Conservation (phyloP, 257 asterid species). For the Jasminum sambac region DNA sequence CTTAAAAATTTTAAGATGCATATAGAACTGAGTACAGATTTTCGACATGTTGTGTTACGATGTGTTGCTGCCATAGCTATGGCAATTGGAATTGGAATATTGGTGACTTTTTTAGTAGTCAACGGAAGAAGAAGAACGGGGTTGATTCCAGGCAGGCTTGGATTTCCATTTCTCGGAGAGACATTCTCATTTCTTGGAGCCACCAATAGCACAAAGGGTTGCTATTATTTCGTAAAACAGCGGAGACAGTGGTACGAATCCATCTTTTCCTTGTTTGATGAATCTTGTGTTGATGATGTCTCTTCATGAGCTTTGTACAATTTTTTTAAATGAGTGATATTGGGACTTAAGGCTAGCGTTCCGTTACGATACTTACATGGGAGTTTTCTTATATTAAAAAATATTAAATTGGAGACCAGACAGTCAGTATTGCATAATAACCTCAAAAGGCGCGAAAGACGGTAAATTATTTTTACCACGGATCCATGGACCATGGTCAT, state of each 20-base stretch:
- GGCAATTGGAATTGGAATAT: constrained; percentile 10
- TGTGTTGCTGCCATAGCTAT: constrained; percentile 27
- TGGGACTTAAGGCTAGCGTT: not conserved
- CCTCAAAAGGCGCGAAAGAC: no score
- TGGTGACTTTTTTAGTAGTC: constrained; percentile 19
- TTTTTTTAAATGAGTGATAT: not conserved
- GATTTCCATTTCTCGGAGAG: constrained; percentile 54
- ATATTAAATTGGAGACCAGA: no score
- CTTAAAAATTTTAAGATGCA: not conserved
- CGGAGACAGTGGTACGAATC: constrained; percentile 43
- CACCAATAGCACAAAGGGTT: constrained; percentile 55
- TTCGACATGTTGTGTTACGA: constrained; percentile 19
- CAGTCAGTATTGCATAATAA: no score
- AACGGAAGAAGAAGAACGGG: constrained; percentile 6
- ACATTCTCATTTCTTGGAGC: constrained; percentile 56
- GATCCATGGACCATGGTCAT: no score
- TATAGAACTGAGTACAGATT: not conserved
- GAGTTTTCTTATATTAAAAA: no score
- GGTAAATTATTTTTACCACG: no score
- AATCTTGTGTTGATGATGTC: not conserved
- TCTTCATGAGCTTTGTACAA: not conserved
- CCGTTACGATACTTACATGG: no score
- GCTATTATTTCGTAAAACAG: constrained; percentile 50
- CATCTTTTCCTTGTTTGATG: not conserved
- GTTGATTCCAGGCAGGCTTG: constrained; percentile 49